Evolutionary conservation across 352 stramenopile species (phyloP), one percentile per base, ranked within the genome.

Genomic region (Globisporangium takayamanum): DNA sequence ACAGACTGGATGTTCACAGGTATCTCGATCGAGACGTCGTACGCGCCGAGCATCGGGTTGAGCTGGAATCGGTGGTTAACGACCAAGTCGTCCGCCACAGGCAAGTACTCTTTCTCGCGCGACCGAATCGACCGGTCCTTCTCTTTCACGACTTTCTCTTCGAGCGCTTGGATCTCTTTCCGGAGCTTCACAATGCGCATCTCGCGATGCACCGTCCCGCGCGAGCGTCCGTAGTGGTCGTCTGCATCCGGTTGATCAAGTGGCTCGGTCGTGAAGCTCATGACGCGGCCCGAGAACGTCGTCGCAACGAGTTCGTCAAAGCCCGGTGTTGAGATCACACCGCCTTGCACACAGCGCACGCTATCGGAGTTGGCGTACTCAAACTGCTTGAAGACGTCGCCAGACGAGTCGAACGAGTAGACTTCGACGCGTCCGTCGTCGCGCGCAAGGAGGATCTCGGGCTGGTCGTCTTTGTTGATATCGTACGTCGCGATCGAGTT

Each of bases 261-360:
- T 6, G 84, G 82, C 56, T 94, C 84, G 5, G 86, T 89, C 33
- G 80, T 95, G 53, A 94, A 92, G 56, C 78, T 92, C 46, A 94
- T 65, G 0, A 95, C 68, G 41, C 81, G 76, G 0, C 86, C 86
- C 2, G 81, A 89, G 58, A 93, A 95, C 6, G 86, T 94, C 3
- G 74, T 84, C 11, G 79, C 73, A 2, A 95, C 68, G 36, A 95
- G 47, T 55, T 95, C 84, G 16, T 92, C 78, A 49, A 73, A 92
- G 5, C 79, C 84, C 0, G 78, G 78, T 0, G 83, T 92, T 16
- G 78, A 82, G 4, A 94, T 64, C 7, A 89, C 69, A 20, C 86
- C 86, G 11, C 73, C 79, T 57, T 90, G 78, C 7, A 94, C 69
- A 20, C 77, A 87, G 0, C 82, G 84, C 41, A 95, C 72, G 57